Evolutionary conservation across 1,139 yeast species (phyloP), one percentile per base, ranked within the genome.

Genomic region (Taphrina communis): DNA sequence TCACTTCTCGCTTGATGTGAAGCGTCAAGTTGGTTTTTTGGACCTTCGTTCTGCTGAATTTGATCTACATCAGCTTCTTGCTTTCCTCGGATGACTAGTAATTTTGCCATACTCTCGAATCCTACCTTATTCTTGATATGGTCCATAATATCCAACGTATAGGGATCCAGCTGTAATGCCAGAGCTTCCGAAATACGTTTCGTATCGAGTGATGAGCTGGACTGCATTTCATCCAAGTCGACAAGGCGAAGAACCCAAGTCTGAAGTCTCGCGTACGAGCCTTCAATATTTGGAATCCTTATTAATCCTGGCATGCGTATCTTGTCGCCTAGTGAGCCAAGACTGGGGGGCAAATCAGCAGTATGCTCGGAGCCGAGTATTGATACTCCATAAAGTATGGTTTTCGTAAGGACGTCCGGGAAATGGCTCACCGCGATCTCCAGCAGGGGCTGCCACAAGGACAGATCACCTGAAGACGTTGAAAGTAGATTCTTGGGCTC

Each of bases 401-500:
- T 36, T 19, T 53, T 25, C 17, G 36, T 41, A 2, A 52, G 39
- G 9, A 63, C 17, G 21, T 48, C 55, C 39, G 67, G 60, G n/a
- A 42, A 48, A 38, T 42, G 41, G 2, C 35, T 39, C 7, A 35
- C 12, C n/a, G 52, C 67, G 6, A 21, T n/a, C 8, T 63, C 61
- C 39, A 63, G 61, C 55, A 63, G 38, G 14, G 67, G 67, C 39
- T 19, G 19, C 67, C 67, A 63, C 17, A 63, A 21, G 1, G 38
- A 35, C 12, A 17, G 14, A 8, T 53, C 42, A 8, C 42, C 35
- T 17, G 67, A 25, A 2, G 51, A 17, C 38, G 46, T 39, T 2
- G 52, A 48, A n/a, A 63, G 67, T 44, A 63, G n/a, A n/a, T 31
- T 42, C 48, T 63, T 63, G 11, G 67, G 59, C n/a, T n/a, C 31